Percentiles rank a stretch among this genome's conserved stretches.
Conservation (phyloP, 129 eudicot genomes). For the Arctium lappa region DNA sequence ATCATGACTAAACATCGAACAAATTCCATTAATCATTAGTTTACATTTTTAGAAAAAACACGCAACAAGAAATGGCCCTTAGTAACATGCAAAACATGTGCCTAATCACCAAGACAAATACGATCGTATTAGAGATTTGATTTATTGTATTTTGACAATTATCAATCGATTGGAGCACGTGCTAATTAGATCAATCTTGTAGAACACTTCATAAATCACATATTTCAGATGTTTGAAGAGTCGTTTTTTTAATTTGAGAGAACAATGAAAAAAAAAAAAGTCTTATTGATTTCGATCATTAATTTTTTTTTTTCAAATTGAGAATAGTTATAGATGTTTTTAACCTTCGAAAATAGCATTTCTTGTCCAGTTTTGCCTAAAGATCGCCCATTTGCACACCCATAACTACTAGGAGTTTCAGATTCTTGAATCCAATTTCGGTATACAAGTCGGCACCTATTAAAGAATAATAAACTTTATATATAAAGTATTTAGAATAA, state of each 20-base stretch:
- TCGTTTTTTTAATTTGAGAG: background rate
- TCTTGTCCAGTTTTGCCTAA: background rate
- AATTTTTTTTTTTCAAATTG: no score
- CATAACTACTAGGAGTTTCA: background rate
- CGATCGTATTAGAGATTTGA: constrained; percentile 20
- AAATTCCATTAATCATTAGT: constrained; percentile 24
- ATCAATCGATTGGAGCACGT: constrained; percentile 22
- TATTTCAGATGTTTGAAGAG: background rate
- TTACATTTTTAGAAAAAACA: constrained; percentile 23
- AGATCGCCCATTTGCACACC: background rate
- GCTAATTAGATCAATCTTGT: constrained; percentile 14
- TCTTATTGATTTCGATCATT: no score
- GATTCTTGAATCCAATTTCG: background rate
- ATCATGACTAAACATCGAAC: constrained; percentile 17
- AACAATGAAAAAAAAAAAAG: background rate
- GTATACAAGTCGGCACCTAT: background rate
- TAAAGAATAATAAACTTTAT: background rate
- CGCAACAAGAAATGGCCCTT: constrained; percentile 22
- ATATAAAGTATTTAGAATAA: no score
- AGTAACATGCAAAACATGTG: constrained; percentile 36
- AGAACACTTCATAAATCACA: constrained; percentile 19
- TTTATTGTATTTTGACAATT: constrained; percentile 10
- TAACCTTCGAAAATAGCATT: background rate
- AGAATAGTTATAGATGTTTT: background rate
- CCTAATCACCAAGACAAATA: constrained; percentile 20